Conservation (phyloP, 768 basidiomycete species). For the Collybiopsis confluens region DNA sequence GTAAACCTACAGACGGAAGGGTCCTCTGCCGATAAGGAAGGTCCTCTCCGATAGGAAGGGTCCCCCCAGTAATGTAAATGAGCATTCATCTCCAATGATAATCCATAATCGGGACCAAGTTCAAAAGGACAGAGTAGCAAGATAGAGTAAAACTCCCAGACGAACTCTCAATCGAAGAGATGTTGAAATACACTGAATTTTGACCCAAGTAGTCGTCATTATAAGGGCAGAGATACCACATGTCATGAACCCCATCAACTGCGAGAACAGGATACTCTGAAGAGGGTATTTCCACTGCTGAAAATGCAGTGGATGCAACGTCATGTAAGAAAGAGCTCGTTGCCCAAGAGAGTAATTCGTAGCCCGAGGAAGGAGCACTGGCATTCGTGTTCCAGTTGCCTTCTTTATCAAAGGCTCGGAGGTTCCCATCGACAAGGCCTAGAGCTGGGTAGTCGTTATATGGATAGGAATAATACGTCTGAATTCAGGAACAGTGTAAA, state of each 20-base stretch:
- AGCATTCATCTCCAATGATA: no score
- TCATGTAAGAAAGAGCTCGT: conserved; percentile 26
- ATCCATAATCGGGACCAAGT: conserved; percentile 3
- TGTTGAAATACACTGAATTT: conserved; percentile 1
- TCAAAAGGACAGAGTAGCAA: conserved; percentile 1
- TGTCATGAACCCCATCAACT: conserved; percentile 23
- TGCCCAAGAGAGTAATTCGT: conserved; percentile 29
- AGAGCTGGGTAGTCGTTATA: conserved; percentile 44
- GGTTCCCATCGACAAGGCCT: conserved; percentile 30
- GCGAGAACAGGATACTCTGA: conserved; percentile 25
- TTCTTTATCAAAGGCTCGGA: conserved; percentile 30
- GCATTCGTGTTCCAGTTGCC: conserved; percentile 37
- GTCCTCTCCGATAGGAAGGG: no score
- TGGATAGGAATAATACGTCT: conserved; percentile 49
- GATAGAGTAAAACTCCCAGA: background rate
- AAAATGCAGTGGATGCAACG: conserved; percentile 32
- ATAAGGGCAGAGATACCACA: conserved; percentile 38
- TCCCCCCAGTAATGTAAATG: no score
- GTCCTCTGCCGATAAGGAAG: no score
- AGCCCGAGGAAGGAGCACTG: conserved; percentile 27
- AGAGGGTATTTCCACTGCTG: conserved; percentile 18
- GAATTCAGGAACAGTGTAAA: background rate
- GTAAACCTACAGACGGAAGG: no score
- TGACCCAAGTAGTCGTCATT: background rate
- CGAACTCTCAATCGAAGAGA: background rate